Base-by-base conservation (phyloP, 1,139 yeast species). In the Candida mesenterica region DNA sequence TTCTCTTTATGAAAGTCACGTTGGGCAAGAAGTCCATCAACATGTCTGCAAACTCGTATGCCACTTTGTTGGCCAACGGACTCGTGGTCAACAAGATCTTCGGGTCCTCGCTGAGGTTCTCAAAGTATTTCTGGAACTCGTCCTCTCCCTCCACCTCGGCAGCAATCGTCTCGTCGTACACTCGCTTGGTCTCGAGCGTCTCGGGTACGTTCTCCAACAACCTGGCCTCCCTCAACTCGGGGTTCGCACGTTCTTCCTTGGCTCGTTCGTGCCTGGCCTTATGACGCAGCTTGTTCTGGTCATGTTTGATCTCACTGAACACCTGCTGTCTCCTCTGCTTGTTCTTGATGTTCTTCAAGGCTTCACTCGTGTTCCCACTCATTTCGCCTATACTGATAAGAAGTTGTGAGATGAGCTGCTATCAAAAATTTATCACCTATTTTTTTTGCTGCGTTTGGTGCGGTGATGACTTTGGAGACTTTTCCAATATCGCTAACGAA, bases 51-150 rank as follows among this genome's bases (percentile, higher is more conserved):
- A 92, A 89, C 55, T 85, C 90, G 57, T 88, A 90, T 0, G 96
- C 97, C 28, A 78, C 75, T 57, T 86, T 87, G 52, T 80, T 81
- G 17, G 98, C 97, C 48, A 79, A 73, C 30, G 86, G 87, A 57
- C 81, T 87, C 4, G 98, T 92, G 7, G 98, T 94, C 41, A 92
- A 67, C 38, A 92, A 70, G 30, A 92, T 84, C 58, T 92, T 92
- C 33, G 97, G 97, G 29, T 63, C 69, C 14, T 53, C 44, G 43
- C 70, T 70, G 23, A 77, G 72, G 34, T 74, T 75, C 30, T 62
- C 57, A 54, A 86, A 86, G 53, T 82, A 82, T 24, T 68, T 65
- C 30, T 71, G 75, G 59, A 87, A 85, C 50, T 82, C 95, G 54
- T 89, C 96, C 40, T 81, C 90, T 15, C 92, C 95, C 56, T 86